Evolutionary conservation across 371 early-diverging fungal species (phyloP), one percentile per base, ranked within the genome.

Genomic region (Nematocida displodere): DNA sequence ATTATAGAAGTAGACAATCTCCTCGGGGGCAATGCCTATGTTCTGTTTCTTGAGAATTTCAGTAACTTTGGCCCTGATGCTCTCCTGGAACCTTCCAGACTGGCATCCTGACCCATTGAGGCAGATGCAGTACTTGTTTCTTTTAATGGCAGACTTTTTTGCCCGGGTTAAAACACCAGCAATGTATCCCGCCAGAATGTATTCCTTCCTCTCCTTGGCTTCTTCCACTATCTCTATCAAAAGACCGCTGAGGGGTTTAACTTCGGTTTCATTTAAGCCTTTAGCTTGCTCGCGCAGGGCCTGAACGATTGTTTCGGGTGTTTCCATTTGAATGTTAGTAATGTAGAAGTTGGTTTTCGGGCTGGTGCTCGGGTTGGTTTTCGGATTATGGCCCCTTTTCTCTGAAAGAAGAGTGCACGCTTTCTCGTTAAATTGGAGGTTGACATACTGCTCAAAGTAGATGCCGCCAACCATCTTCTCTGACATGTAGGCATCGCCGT

Each of bases 391-490:
- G 11, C 7, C 37, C 39, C 20, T 39, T 39, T 39, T n/a, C 28
- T 11, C 8, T 39, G 11, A 7, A 7, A 15, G 28, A 11, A 13
- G 44, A n/a, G n/a, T 42, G 44, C n/a, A 42, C 11, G 28, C 11
- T 34, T 53, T 31, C 53, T 15, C 53, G 24, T 56, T 11, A 39
- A 56, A 56, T 34, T 7, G n/a, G 36, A 22, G 11, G 31, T 67
- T 55, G 15, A 71, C 53, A 24, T 61, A 71, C 61, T 71, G 11
- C 33, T 71, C 61, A 52, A 71, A 49, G 34, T 71, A 71, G 44
- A 71, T 1, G 8, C 75, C 75, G 15, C 75, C 75, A 5, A 71
- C 63, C 59, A 71, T 58, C 24, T 71, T 59, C 34, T 71, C 75
- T 20, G 48, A 7, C 24, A 58, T 13, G 39, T 61, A 66, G 15